Evolutionary conservation across 345 rosid species (phyloP), one percentile per base, ranked within the genome.

Genomic region (Sisymbrium altissimum): DNA sequence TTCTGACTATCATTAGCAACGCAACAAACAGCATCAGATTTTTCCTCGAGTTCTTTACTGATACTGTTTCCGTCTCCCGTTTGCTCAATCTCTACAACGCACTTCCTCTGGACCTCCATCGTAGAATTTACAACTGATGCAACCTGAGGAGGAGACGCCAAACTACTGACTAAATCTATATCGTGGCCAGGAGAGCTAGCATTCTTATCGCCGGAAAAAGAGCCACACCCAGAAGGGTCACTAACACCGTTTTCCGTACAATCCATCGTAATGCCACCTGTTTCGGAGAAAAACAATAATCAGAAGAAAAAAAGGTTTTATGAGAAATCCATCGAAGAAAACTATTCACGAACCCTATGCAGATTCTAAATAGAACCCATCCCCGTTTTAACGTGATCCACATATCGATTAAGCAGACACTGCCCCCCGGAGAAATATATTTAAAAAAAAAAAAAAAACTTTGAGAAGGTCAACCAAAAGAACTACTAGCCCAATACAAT

Each of bases 281-380:
- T 9, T 66, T 64, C 64, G 5, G 13, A 29, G 15, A 21, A 23
- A 21, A 38, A 23, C 44, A 64, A 33, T 35, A 25, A 71, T 69
- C 48, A 38, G 82, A 64, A 23, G 3, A 76, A 40, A 36, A 56
- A 32, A 6, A 6, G 72, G 39, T 5, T 67, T 33, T 12, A 61
- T 11, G 29, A 40, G 7, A 79, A 67, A 58, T 64, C 74, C 21
- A 46, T 66, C 29, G 68, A 77, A 27, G 38, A 39, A 73, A 43
- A 73, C 56, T 73, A 40, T 70, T 73, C 81, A 39, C 27, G 44
- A 2, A 71, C 44, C 30, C 39, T 67, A 30, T 29, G 17, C 63
- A 66, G 68, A 70, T 79, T 58, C 60, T 64, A 76, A 36, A 73
- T 76, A 23, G 67, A 81, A 70, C 80, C 73, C 80, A 84, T 71